Conservation (phyloP, 306 rosid genomes). For the Adenanthera pavonina region DNA sequence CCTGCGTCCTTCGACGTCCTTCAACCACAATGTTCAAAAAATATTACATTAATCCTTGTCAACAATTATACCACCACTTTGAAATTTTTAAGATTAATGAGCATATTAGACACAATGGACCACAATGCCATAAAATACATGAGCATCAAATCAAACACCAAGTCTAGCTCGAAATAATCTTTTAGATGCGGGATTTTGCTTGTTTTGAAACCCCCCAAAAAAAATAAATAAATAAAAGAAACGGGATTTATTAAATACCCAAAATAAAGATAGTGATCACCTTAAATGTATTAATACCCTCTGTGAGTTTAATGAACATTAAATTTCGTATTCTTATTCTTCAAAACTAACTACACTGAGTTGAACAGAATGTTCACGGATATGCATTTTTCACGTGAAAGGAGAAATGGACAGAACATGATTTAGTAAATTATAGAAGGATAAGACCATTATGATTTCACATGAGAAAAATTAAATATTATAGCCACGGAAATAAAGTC, state of each 20-base stretch:
- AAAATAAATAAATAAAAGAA: too few relatives aligned
- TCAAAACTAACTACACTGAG: background rate
- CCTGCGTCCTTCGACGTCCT: slow-evolving; percentile 27
- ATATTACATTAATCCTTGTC: slow-evolving; percentile 24
- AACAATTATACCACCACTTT: background rate
- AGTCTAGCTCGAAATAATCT: slow-evolving; percentile 39
- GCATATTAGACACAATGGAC: slow-evolving; percentile 33
- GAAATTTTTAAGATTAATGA: slow-evolving; percentile 20
- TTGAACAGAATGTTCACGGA: background rate
- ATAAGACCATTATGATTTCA: background rate
- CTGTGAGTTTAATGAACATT: background rate
- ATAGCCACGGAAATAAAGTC: background rate
- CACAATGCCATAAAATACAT: slow-evolving; percentile 30
- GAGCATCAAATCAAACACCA: slow-evolving; percentile 36
- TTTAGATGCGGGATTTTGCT: background rate
- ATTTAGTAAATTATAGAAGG: background rate
- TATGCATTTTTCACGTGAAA: background rate
- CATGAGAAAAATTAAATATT: background rate
- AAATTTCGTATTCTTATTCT: background rate
- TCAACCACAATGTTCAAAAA: slow-evolving; percentile 40
- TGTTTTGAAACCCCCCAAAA: too few relatives aligned
- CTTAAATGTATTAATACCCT: background rate
- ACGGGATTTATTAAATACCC: background rate
- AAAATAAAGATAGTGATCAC: background rate
- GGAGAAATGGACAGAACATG: background rate